Percentiles rank a stretch among this genome's conserved stretches.
Conservation (phyloP, 768 basidiomycete genomes). For the Lentinula raphanica region DNA sequence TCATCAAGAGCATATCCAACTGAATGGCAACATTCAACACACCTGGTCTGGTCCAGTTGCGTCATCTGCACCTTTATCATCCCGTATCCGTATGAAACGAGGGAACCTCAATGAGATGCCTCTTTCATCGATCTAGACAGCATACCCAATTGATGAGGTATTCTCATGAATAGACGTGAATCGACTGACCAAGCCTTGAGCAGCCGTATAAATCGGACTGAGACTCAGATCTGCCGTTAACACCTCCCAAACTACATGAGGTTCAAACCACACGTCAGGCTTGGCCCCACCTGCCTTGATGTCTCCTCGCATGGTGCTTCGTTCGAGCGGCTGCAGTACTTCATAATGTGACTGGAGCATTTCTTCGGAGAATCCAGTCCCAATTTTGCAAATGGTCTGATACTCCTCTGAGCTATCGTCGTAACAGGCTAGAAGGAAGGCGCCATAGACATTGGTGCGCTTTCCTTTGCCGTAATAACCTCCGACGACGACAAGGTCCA, state of each 20-base stretch:
- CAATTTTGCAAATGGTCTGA: slow-evolving; percentile 98
- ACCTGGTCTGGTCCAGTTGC: slow-evolving; percentile 93
- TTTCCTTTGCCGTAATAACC: slow-evolving; percentile 98
- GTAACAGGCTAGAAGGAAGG: slow-evolving; percentile 95
- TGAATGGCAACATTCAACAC: too few species aligned
- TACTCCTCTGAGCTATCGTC: slow-evolving; percentile 91
- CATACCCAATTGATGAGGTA: slow-evolving; percentile 6
- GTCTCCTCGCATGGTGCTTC: slow-evolving; percentile 67
- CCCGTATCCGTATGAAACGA: slow-evolving; percentile 85
- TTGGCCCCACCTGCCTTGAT: slow-evolving; percentile 89
- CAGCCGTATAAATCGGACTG: slow-evolving; percentile 95
- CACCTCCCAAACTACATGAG: slow-evolving; percentile 97
- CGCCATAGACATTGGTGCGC: slow-evolving; percentile 94
- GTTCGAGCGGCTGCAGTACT: slow-evolving; percentile 75
- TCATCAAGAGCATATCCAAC: too few species aligned
- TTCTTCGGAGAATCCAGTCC: slow-evolving; percentile 97
- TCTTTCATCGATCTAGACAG: slow-evolving; percentile 67
- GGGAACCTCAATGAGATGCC: slow-evolving; percentile 97
- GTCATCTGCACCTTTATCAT: slow-evolving; percentile 91
- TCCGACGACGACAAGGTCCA: slow-evolving; percentile 96
- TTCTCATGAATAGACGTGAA: slow-evolving; percentile 1
- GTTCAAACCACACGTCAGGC: slow-evolving; percentile 98
- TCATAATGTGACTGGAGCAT: slow-evolving; percentile 74
- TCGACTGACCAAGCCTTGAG: slow-evolving; percentile 71
- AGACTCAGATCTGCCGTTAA: slow-evolving; percentile 94